Evolutionary conservation across 805 yeast genomes (phyloP), one percentile per base, ranked within the genome.

Genomic region (Lipomyces sp.): DNA sequence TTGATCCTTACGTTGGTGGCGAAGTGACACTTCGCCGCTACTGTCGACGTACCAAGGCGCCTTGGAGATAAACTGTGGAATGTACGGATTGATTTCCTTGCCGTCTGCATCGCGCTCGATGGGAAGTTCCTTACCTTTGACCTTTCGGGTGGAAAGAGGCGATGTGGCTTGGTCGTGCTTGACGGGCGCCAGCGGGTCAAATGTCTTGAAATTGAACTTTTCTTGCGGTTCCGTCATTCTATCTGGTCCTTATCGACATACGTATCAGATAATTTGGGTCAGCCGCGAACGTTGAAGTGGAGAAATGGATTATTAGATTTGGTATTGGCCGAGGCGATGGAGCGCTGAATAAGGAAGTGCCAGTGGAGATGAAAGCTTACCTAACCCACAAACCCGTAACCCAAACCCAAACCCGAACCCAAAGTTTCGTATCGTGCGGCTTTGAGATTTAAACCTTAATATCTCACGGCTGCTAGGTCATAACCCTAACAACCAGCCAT

Each of bases 81-180:
- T 76, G 59, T 77, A 75, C 10, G 79, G 79, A 60, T 77, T 76
- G 48, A 79, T 73, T 48, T 76, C 77, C 10, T 77, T 75, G 24
- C 80, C 81, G 55, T 72, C 76, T 15, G 79, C 77, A 60, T 78
- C 80, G 51, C 72, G 75, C 42, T 69, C 69, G 59, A 54, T 63
- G 18, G 70, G 61, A 34, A 66, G 57, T 30, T 62, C 70, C 24
- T 59, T 60, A 30, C 33, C 39, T 4, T 30, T 24, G 11, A 29
- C 54, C 34, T 34, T 33, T 51, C 54, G 54, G 48, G 48, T 5
- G 24, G 48, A 42, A 24, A 42, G 48, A 18, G 48, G 48, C n/a
- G 48, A 15, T n/a, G 48, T 42, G 48, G 48, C 48, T 24, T 15
- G 24, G 48, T 42, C 48, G 24, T 42, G 7, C n/a, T 42, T 13